phyloP scores from a whole-genome alignment of 1,139 yeast species.

The Geotrichum reessii region DNA sequence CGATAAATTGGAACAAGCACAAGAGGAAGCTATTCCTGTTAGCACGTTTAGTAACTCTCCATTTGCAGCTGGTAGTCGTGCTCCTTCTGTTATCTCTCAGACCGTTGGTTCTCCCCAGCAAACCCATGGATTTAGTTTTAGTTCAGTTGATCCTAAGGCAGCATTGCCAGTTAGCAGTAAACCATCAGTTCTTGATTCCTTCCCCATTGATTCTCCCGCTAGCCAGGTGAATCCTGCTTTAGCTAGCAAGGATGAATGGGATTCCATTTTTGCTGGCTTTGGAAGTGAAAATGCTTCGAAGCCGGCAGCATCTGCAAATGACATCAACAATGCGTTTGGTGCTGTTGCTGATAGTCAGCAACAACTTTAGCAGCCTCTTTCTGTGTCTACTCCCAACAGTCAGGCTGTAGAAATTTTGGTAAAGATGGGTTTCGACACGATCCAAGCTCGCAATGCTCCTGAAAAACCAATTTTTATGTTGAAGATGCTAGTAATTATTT shows the following conservation, averaged over 20 bases:
- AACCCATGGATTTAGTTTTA: not conserved
- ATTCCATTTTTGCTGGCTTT: slow-evolving; percentile 84
- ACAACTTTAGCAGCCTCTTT: slow-evolving; percentile 10
- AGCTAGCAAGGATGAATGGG: slow-evolving; percentile 76
- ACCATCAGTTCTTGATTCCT: not conserved
- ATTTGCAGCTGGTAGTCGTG: not conserved
- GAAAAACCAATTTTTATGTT: slow-evolving; percentile 65
- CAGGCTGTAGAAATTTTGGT: slow-evolving; percentile 57
- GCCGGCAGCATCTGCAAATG: slow-evolving; percentile 20
- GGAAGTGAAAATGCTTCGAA: slow-evolving; percentile 10
- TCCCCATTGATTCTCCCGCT: not conserved
- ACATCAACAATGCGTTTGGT: slow-evolving; percentile 27
- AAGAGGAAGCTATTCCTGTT: slow-evolving; percentile 2
- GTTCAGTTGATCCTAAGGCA: not conserved
- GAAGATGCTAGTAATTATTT: slow-evolving; percentile 81
- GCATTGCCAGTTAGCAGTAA: not conserved
- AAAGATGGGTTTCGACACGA: slow-evolving; percentile 81
- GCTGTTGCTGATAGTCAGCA: slow-evolving; percentile 12
- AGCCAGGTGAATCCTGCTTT: slow-evolving; percentile 3
- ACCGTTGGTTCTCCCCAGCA: not conserved
- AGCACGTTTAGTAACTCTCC: not conserved
- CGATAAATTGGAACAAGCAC: slow-evolving; percentile 3
- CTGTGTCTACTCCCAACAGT: slow-evolving; percentile 17
- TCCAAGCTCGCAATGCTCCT: slow-evolving; percentile 63
- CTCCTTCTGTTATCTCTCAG: not conserved